Evolutionary conservation across 1,284 basidiomycete species (phyloP), one percentile per base, ranked within the genome.

Genomic region (Malassezia psittaci): DNA sequence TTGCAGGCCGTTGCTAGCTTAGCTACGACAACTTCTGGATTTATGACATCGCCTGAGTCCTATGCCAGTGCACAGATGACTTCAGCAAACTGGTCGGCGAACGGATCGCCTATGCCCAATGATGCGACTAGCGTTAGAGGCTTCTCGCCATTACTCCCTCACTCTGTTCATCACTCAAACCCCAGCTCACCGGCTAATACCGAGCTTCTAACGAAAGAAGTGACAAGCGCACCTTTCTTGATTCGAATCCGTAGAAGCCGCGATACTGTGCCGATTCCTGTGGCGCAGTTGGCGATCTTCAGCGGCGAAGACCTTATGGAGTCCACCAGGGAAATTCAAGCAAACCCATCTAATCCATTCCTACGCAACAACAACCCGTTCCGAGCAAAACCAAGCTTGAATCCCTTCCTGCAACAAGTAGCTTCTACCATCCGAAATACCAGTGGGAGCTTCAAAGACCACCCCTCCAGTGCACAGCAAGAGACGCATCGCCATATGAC

Each of bases 231-330:
- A n/a, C 59, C 63, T 21, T 41, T 53, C 12, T 52, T 61, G 19
- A 65, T 73, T 42, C 52, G 69, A 21, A 42, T 73, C 6, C 36
- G 60, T 3, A 60, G 70, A 16, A 73, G 66, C 42, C 58, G 72
- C 39, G 72, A 74, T 21, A 56, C 72, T 8, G 70, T 74, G 5
- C 68, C 72, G 16, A 67, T 74, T 1, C 70, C 72, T 18, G 65
- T 73, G 0, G 70, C 72, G 10, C 60, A 69, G 37, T 51, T 68
- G 4, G 72, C 69, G 8, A 52, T 67, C 16, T 58, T 69, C 40
- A 40, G 35, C 13, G 48, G 57, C 35, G 55, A 46, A 19, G 43
- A 47, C 12, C 44, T 52, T 29, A 49, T 57, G 10, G 35, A 41
- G 37, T 47, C 60, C 2, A 13, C 35, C 33, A 42, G 50, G 19